These are phyloP conservation scores for Picea mariana DNA, from an alignment of 83 land plant genomes.

Conservation along the genomic window DNA sequence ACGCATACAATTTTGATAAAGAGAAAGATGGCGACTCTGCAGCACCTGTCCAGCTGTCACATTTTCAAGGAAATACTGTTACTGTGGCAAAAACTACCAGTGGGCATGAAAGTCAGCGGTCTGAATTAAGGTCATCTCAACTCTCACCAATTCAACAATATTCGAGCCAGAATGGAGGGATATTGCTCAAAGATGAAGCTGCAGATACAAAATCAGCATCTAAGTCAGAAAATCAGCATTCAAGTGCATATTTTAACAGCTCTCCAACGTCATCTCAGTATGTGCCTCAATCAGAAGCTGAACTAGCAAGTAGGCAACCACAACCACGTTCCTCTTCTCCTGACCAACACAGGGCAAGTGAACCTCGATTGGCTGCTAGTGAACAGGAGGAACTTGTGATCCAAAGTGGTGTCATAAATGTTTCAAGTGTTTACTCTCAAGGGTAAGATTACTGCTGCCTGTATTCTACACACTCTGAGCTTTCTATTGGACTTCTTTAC, in stretches of 20 bases:
- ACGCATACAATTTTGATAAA: slow-evolving; percentile 9
- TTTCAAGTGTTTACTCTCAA: slow-evolving; percentile 68
- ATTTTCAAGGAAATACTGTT: slow-evolving; percentile 10
- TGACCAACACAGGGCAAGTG: slow-evolving; percentile 20
- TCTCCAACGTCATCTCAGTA: background rate
- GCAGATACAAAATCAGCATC: slow-evolving; percentile 7
- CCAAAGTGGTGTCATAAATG: slow-evolving; percentile 75
- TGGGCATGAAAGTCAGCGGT: slow-evolving; percentile 14
- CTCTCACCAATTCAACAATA: slow-evolving; percentile 1
- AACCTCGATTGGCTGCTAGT: slow-evolving; percentile 18
- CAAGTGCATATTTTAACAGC: background rate
- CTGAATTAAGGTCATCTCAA: slow-evolving; percentile 1
- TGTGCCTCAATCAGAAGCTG: slow-evolving; percentile 31
- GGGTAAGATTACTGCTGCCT: slow-evolving; percentile 44
- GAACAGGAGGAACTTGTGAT: slow-evolving; percentile 56
- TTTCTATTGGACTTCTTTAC: background rate
- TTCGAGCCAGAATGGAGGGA: slow-evolving; percentile 15
- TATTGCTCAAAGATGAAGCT: slow-evolving; percentile 14
- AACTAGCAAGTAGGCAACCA: slow-evolving; percentile 27
- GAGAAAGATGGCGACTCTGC: slow-evolving; percentile 13
- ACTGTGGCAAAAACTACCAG: background rate
- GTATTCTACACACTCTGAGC: background rate
- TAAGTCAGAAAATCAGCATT: slow-evolving; percentile 7
- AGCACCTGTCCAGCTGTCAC: background rate
- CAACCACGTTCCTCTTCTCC: slow-evolving; percentile 18